These are phyloP conservation scores for Pneumocystis canis DNA, from an alignment of 1,139 yeast species.

Conservation along the genomic window DNA sequence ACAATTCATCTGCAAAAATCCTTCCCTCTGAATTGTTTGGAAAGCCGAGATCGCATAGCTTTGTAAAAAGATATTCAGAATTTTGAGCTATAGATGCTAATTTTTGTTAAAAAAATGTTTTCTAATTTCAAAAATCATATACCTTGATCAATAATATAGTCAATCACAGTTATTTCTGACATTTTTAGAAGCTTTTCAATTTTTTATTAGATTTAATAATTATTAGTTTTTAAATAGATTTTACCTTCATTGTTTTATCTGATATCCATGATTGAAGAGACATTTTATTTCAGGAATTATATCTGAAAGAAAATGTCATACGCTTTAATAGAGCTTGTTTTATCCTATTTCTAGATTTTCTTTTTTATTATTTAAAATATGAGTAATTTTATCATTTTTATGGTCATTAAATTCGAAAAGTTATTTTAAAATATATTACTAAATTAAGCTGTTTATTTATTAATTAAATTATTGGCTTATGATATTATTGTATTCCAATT, in stretches of 20 bases:
- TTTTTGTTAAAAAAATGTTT: not conserved
- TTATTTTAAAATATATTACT: not conserved
- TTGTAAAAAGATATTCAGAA: slow-evolving; percentile 15
- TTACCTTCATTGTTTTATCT: slow-evolving; percentile 3
- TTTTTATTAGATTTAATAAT: not conserved
- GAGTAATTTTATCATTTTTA: not conserved
- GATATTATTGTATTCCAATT: not conserved
- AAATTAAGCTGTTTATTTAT: not conserved
- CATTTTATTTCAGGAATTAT: slow-evolving; percentile 3
- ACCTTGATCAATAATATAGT: slow-evolving; percentile 11
- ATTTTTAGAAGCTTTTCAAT: slow-evolving; percentile 8
- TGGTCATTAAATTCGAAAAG: not conserved
- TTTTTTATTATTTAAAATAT: not conserved
- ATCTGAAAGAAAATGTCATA: not conserved
- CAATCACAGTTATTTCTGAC: slow-evolving; percentile 12
- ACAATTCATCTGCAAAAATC: slow-evolving; percentile 20
- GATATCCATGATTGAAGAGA: slow-evolving; percentile 7
- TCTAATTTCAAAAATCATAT: not conserved
- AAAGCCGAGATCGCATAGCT: slow-evolving; percentile 22
- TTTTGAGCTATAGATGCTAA: slow-evolving; percentile 17
- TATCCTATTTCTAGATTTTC: not conserved
- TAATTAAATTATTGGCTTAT: too few species aligned
- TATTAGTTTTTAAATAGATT: not conserved
- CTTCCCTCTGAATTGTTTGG: slow-evolving; percentile 17
- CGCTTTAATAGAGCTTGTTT: not conserved